phyloP scores from a whole-genome alignment of 257 asterid genomes.

The Capsicum chinense region DNA sequence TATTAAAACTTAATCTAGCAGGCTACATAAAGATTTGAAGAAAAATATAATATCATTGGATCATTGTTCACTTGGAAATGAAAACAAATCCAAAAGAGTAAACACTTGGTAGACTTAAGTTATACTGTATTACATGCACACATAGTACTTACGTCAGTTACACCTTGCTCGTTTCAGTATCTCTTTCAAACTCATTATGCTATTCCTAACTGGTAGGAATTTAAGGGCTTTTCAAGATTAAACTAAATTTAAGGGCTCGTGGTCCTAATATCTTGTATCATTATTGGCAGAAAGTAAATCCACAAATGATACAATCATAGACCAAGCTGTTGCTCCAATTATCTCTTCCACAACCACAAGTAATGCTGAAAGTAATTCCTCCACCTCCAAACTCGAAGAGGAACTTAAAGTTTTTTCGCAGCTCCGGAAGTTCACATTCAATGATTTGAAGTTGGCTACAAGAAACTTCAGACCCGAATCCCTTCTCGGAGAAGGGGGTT shows the following conservation, averaged over 20 bases:
- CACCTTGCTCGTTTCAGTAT: not conserved
- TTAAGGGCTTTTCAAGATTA: slow-evolving; percentile 16
- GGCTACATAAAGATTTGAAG: not conserved
- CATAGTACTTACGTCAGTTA: not conserved
- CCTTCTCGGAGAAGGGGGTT: slow-evolving; percentile 79
- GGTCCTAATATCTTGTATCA: slow-evolving; percentile 7
- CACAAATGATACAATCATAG: slow-evolving; percentile 50
- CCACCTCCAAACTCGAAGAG: slow-evolving; percentile 63
- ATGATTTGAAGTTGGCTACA: slow-evolving; percentile 69
- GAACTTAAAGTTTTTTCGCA: slow-evolving; percentile 71
- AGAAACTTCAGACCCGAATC: slow-evolving; percentile 77
- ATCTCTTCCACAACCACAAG: slow-evolving; percentile 66
- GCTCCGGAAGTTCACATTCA: slow-evolving; percentile 64
- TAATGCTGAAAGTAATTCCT: slow-evolving; percentile 62
- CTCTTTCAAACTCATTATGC: not conserved
- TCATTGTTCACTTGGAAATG: slow-evolving; percentile 6
- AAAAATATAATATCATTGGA: not conserved
- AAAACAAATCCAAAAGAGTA: not conserved
- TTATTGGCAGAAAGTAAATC: slow-evolving; percentile 61
- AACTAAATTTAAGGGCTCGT: not conserved
- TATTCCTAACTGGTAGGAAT: not conserved
- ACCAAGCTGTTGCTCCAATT: slow-evolving; percentile 47
- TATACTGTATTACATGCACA: not conserved
- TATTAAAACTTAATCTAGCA: not conserved
- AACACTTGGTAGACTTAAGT: not conserved